Percentiles rank a stretch among this genome's conserved stretches.
These are phyloP conservation scores for Medakamo hakoo DNA, from an alignment of 139 green algal species.

Conservation along the genomic window DNA sequence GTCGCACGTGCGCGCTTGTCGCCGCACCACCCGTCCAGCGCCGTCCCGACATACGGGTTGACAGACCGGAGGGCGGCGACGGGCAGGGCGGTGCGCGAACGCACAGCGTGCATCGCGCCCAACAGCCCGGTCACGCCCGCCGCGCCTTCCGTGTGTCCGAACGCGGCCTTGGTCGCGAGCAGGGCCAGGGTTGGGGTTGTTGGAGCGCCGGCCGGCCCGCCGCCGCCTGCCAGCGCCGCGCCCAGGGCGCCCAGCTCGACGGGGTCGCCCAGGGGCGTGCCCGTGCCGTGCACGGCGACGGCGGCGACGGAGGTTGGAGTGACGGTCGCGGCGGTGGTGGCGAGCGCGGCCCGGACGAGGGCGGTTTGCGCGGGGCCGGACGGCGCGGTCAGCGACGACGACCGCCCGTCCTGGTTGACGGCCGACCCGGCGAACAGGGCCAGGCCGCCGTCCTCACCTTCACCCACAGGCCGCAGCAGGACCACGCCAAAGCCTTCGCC, in stretches of 20 bases:
- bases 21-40: slow-evolving; percentile 11
- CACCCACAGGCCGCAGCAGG: slow-evolving; percentile 21
- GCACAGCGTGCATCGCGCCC: slow-evolving; percentile 11
- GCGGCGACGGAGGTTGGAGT: slow-evolving; percentile 5
- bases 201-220: no score
- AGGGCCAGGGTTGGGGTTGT: neutral
- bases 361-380: slow-evolving; percentile 27
- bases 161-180: slow-evolving; percentile 26
- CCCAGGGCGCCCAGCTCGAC: slow-evolving; percentile 29
- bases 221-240: slow-evolving; percentile 30
- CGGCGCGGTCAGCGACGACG: slow-evolving; percentile 32
- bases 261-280: slow-evolving; percentile 66
- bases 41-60: slow-evolving; percentile 32
- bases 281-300: slow-evolving; percentile 47
- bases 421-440: neutral
- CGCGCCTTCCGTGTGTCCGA: slow-evolving; percentile 66
- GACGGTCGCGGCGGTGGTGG: slow-evolving; percentile 20
- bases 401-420: slow-evolving; percentile 41
- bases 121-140: slow-evolving; percentile 48
- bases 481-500: slow-evolving; percentile 34
- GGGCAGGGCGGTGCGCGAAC: neutral
- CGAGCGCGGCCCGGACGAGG: slow-evolving; percentile 17
- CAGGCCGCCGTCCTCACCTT: neutral
- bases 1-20: no score
- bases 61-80: slow-evolving; percentile 34